phyloP scores from a whole-genome alignment of 1,284 basidiomycete genomes.

The Apiotrichum veenhuisii region DNA sequence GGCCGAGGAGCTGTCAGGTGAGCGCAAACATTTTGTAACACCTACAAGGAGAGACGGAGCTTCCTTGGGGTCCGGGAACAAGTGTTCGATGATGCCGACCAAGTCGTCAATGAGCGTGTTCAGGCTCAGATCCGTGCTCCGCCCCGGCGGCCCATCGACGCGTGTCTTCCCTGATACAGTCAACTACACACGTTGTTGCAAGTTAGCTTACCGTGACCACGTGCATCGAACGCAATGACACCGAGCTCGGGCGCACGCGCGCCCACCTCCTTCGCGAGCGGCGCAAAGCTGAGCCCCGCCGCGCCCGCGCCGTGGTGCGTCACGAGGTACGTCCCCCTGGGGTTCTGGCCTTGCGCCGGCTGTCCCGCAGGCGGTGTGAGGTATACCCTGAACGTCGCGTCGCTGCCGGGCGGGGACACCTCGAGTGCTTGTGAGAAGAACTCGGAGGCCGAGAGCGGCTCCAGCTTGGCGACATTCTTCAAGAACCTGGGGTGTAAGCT shows the following conservation, averaged over 20 bases:
- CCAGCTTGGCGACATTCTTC: slow-evolving; percentile 54
- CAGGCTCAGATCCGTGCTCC: slow-evolving; percentile 66
- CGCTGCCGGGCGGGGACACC: slow-evolving; percentile 61
- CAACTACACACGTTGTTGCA: not conserved
- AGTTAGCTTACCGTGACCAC: slow-evolving; percentile 72
- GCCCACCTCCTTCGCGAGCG: slow-evolving; percentile 72
- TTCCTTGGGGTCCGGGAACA: slow-evolving; percentile 63
- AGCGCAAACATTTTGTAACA: slow-evolving; percentile 26
- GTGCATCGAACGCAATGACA: slow-evolving; percentile 74
- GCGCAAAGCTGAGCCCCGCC: slow-evolving; percentile 82
- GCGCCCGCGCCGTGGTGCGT: slow-evolving; percentile 95
- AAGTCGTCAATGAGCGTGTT: slow-evolving; percentile 69
- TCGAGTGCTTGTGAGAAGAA: slow-evolving; percentile 75
- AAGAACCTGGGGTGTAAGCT: slow-evolving; percentile 53
- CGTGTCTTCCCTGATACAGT: slow-evolving; percentile 58
- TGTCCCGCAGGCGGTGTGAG: slow-evolving; percentile 55
- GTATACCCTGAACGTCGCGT: slow-evolving; percentile 69
- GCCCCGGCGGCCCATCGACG: slow-evolving; percentile 38
- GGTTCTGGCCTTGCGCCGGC: slow-evolving; percentile 6
- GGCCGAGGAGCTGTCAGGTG: slow-evolving; percentile 66
- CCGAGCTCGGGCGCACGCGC: slow-evolving; percentile 71
- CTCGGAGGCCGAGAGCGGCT: slow-evolving; percentile 67
- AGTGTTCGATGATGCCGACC: slow-evolving; percentile 59
- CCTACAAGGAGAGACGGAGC: slow-evolving; percentile 72
- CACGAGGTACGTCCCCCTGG: slow-evolving; percentile 67